phyloP scores from a whole-genome alignment of 257 asterid genomes.

The Nicotiana sylvestris region DNA sequence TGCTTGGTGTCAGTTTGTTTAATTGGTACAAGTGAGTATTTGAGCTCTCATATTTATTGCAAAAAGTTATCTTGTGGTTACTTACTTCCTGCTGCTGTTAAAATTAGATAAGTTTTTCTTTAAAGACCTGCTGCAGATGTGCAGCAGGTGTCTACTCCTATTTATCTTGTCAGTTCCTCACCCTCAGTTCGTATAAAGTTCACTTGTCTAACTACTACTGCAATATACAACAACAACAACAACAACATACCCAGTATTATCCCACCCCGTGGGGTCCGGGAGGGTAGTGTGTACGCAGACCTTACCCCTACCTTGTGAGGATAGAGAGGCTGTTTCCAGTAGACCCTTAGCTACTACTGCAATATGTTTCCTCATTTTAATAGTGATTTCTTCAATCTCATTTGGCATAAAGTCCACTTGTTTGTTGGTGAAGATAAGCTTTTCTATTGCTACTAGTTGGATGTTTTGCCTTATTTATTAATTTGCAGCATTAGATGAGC shows the following conservation, averaged over 20 bases:
- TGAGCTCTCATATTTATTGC: constrained; percentile 9
- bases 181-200: neutral
- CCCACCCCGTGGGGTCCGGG: too few species aligned
- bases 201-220: neutral
- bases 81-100: neutral
- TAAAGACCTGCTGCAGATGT: neutral
- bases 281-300: too few species aligned
- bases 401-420: neutral
- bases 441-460: neutral
- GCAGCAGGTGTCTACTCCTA: neutral
- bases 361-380: neutral
- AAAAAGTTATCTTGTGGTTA: constrained; percentile 3
- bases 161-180: neutral
- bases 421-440: neutral
- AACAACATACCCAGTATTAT: too few species aligned
- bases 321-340: too few species aligned
- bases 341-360: neutral
- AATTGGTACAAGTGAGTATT: constrained; percentile 98
- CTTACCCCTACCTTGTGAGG: too few species aligned
- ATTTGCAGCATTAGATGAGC: neutral
- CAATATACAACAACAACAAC: neutral
- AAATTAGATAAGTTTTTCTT: constrained; percentile 7
- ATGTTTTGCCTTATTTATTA: neutral
- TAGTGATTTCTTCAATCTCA: neutral
- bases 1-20: constrained; percentile 88